Evolutionary conservation across 305 asterid genomes (phyloP).

Genomic region (Salvia sclarea): DNA sequence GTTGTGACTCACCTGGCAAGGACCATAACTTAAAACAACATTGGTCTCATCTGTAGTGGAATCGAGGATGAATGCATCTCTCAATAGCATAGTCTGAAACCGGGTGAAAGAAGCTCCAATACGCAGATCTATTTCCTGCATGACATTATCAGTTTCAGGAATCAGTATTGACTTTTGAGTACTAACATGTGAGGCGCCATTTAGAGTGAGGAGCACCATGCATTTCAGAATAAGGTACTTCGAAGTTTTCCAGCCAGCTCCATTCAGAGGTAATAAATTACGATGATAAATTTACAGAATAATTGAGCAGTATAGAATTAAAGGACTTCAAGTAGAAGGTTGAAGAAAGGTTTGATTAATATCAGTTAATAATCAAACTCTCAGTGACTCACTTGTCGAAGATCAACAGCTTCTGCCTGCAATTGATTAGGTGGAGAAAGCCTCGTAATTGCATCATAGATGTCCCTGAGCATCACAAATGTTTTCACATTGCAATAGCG

Average conservation of each 20-base stretch:
- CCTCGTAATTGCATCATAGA: conserved; percentile 47
- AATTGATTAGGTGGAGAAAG: conserved; percentile 82
- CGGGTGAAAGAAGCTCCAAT: conserved; percentile 99
- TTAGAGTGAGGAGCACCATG: conserved; percentile 12
- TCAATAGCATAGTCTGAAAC: conserved; percentile 92
- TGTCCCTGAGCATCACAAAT: conserved; percentile 68
- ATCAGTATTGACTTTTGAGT: conserved; percentile 23
- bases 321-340: conserved; percentile 13
- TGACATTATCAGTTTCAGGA: conserved; percentile 25
- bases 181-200: conserved; percentile 21
- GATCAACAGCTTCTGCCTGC: conserved; percentile 94
- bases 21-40: conserved; percentile 88
- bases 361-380: conserved; percentile 21
- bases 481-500: conserved; percentile 18
- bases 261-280: conserved; percentile 10
- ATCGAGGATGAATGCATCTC: conserved; percentile 83
- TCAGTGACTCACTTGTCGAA: conserved; percentile 78
- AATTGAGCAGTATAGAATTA: conserved; percentile 15
- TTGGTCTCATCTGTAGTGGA: conserved; percentile 63
- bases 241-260: conserved; percentile 25
- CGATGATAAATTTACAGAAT: conserved; percentile 16
- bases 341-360: conserved; percentile 9
- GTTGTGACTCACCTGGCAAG: conserved; percentile 78
- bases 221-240: conserved; percentile 17
- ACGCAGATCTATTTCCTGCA: conserved; percentile 98